These are phyloP conservation scores for Neurospora terricola DNA, from an alignment of 495 filamentous ascomycete species.

Conservation along the genomic window DNA sequence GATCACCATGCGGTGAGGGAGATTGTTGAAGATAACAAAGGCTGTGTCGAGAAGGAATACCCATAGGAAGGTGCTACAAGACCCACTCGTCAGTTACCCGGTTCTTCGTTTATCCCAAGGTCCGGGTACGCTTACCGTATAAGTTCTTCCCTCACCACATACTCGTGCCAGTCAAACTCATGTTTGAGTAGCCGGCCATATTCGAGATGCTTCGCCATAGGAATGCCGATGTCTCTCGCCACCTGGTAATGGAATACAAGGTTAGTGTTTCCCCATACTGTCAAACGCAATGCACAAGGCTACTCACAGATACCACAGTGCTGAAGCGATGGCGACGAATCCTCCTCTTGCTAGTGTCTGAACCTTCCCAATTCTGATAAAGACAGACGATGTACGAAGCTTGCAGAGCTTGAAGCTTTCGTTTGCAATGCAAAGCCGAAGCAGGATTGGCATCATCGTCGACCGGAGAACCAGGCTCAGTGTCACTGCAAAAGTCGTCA, in stretches of 20 bases:
- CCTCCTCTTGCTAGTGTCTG: slow-evolving; percentile 15
- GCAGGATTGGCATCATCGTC: slow-evolving; percentile 2
- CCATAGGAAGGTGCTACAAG: slow-evolving; percentile 13
- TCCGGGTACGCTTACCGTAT: slow-evolving; percentile 13
- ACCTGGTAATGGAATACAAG: slow-evolving; percentile 2
- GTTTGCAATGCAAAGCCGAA: slow-evolving; percentile 1
- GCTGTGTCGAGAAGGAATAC: slow-evolving; percentile 22
- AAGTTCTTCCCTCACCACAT: slow-evolving; percentile 17
- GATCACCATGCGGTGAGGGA: slow-evolving; percentile 25
- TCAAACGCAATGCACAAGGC: not conserved
- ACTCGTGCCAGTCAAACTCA: slow-evolving; percentile 20
- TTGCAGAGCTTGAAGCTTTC: slow-evolving; percentile 20
- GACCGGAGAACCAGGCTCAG: slow-evolving; percentile 8
- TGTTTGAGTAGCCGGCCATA: slow-evolving; percentile 13
- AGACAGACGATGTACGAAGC: slow-evolving; percentile 19
- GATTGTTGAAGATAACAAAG: slow-evolving; percentile 26
- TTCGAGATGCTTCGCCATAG: slow-evolving; percentile 16
- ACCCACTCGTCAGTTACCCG: not conserved
- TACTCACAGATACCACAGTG: slow-evolving; percentile 19
- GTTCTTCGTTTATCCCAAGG: not conserved
- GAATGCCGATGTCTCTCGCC: slow-evolving; percentile 20
- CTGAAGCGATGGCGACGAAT: slow-evolving; percentile 22
- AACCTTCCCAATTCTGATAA: slow-evolving; percentile 23
- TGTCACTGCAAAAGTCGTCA: slow-evolving; percentile 22
- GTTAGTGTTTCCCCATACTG: not conserved